phyloP scores from a whole-genome alignment of 2,329 filamentous ascomycete species.

The Blumeriella jaapii region DNA sequence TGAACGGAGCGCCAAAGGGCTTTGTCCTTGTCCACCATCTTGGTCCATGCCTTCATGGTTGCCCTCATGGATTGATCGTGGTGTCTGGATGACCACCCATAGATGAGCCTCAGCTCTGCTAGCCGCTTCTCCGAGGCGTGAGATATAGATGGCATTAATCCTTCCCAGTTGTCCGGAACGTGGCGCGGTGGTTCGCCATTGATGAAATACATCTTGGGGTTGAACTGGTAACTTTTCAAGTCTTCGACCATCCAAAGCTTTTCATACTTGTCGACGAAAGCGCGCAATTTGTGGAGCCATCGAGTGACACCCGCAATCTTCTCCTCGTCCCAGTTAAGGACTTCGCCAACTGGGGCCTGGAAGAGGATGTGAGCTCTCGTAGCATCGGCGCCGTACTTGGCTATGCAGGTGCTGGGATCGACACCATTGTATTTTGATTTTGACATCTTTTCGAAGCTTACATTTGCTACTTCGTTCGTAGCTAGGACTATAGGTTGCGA shows the following conservation, averaged over 20 bases:
- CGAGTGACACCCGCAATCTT: slow-evolving; percentile 74
- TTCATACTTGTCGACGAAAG: slow-evolving; percentile 7
- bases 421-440: slow-evolving; percentile 92
- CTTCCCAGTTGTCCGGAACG: not conserved
- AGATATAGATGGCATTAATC: not conserved
- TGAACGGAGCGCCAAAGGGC: slow-evolving; percentile 56
- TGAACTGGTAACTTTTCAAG: too few species aligned
- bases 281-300: slow-evolving; percentile 58
- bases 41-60: slow-evolving; percentile 24
- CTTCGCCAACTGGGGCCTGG: slow-evolving; percentile 71
- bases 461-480: slow-evolving; percentile 44
- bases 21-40: slow-evolving; percentile 6
- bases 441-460: slow-evolving; percentile 85
- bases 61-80: too few species aligned
- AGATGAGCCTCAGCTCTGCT: not conserved
- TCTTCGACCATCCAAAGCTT: not conserved
- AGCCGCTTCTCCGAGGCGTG: not conserved
- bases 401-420: slow-evolving; percentile 63
- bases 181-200: not conserved
- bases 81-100: not conserved
- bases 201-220: slow-evolving; percentile 2
- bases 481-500: slow-evolving; percentile 48
- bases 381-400: slow-evolving; percentile 69
- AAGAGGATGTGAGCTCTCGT: slow-evolving; percentile 82
- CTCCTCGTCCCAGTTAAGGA: slow-evolving; percentile 77